Percentiles rank a stretch among this genome's conserved stretches.
These are phyloP conservation scores for Penicillium sp. DNA, from an alignment of 2,329 filamentous ascomycete species.

Conservation along the genomic window DNA sequence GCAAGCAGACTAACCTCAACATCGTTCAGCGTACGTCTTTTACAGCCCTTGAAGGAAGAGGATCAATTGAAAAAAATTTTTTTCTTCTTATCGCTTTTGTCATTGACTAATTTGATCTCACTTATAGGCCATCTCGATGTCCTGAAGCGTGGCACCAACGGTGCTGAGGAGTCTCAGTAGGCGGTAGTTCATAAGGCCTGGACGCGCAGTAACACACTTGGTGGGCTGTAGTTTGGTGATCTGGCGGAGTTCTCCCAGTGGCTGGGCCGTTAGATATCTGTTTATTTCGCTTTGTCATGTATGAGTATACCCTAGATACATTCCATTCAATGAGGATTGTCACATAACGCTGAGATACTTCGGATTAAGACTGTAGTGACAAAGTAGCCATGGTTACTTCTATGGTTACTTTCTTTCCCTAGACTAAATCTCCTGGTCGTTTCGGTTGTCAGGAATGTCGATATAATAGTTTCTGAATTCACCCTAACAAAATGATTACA, in stretches of 20 bases:
- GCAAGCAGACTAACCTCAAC: conserved; percentile 64
- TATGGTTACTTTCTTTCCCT: too few species aligned
- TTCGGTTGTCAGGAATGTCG: too few species aligned
- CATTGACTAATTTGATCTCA: neutral
- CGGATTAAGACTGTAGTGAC: neutral
- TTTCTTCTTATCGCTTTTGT: too few species aligned
- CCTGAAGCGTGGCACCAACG: conserved; percentile 34
- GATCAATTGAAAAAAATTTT: too few species aligned
- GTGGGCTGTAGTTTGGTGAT: neutral
- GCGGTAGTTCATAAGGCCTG: neutral
- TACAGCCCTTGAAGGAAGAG: too few species aligned
- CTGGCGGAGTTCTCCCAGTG: neutral
- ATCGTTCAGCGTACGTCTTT: conserved; percentile 75
- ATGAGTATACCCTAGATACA: conserved; percentile 37
- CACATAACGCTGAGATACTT: neutral
- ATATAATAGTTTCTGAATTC: too few species aligned
- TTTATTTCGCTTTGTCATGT: conserved; percentile 24
- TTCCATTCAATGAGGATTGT: conserved; percentile 10
- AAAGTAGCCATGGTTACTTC: too few species aligned
- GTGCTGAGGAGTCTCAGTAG: conserved; percentile 15
- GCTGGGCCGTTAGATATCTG: neutral
- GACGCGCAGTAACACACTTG: neutral
- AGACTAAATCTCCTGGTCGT: too few species aligned
- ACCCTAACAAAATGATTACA: too few species aligned
- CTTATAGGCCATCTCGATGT: conserved; percentile 40